Base-by-base conservation (phyloP, 2,329 filamentous ascomycete genomes). In the Xylariomycetidae sp. region DNA sequence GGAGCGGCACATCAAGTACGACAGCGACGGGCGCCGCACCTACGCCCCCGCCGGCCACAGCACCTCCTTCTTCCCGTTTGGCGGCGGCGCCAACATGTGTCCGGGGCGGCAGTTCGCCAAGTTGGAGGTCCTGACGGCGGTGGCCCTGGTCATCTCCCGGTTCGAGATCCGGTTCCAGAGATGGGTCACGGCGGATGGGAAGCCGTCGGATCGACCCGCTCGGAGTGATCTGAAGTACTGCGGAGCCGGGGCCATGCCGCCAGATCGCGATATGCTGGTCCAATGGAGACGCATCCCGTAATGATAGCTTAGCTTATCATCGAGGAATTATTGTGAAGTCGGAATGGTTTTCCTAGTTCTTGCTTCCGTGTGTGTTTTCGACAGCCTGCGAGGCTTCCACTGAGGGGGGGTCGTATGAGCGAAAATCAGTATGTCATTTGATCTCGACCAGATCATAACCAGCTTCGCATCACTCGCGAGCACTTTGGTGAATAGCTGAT, bases 71-170 rank as follows among this genome's bases (percentile, higher is more conserved):
- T 44, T 49, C 25, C 37, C 41, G 5, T 48, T 36, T n/a, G 59
- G 62, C n/a, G 61, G 58, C 5, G 62, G 62, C 0, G 25, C 40
- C 0, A 41, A 46, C 2, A 53, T 61, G 6, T 68, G 63, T 30
- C 58, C 64, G 3, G 63, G 63, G 3, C 51, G 62, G 0, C 46
- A 57, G 29, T 61, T 66, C 40, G 61, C 62, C 1, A 67, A 66
- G 41, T 51, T 54, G 27, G 59, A 65, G 45, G 58, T 67, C 17
- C 40, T 66, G 7, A 25, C 56, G 9, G 48, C 51, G 2, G 27
- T 62, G 2, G 59, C 58, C 6, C 38, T 58, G 16, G 20, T 62
- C 3, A 35, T 59, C 2, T 36, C 40, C 3, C 40, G 26, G 5
- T 61, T 59, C 16, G 57, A 62, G 17, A 40, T 62, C 10, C 51